These are phyloP conservation scores for Moricandia moricandioides DNA, from an alignment of 345 rosid genomes.

Conservation along the genomic window DNA sequence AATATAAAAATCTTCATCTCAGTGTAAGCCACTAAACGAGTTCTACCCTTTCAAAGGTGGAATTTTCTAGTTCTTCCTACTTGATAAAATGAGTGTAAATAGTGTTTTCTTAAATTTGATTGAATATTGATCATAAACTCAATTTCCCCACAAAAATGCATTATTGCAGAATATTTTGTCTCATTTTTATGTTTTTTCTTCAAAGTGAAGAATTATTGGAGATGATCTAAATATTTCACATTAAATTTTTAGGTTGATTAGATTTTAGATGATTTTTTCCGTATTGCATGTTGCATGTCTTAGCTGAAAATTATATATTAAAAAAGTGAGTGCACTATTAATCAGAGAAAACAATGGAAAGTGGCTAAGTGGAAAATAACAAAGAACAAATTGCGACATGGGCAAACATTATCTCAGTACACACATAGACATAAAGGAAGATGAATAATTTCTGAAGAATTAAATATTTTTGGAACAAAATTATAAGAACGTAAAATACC, in stretches of 20 bases:
- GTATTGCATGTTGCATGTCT: background rate
- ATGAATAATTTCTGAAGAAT: background rate
- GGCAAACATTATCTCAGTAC: slow-evolving; percentile 25
- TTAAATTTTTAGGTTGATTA: background rate
- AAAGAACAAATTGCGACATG: slow-evolving; percentile 33
- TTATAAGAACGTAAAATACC: slow-evolving; percentile 15
- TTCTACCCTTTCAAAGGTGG: too few relatives aligned
- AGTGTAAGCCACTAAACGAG: too few relatives aligned
- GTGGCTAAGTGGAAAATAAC: slow-evolving; percentile 33
- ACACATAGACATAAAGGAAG: background rate
- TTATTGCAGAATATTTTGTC: background rate
- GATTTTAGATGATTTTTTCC: background rate
- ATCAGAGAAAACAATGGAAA: slow-evolving; percentile 26
- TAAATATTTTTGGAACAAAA: slow-evolving; percentile 4
- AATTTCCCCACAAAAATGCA: too few relatives aligned
- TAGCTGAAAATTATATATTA: background rate
- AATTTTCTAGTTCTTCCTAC: too few relatives aligned
- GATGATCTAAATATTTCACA: background rate
- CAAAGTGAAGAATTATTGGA: too few relatives aligned
- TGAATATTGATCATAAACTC: too few relatives aligned
- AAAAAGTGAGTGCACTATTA: background rate
- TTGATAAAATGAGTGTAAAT: too few relatives aligned
- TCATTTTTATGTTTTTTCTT: background rate
- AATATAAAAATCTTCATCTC: too few relatives aligned
- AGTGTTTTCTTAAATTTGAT: too few relatives aligned